phyloP scores from a whole-genome alignment of 306 rosid genomes.

The Dryas alaskensis region DNA sequence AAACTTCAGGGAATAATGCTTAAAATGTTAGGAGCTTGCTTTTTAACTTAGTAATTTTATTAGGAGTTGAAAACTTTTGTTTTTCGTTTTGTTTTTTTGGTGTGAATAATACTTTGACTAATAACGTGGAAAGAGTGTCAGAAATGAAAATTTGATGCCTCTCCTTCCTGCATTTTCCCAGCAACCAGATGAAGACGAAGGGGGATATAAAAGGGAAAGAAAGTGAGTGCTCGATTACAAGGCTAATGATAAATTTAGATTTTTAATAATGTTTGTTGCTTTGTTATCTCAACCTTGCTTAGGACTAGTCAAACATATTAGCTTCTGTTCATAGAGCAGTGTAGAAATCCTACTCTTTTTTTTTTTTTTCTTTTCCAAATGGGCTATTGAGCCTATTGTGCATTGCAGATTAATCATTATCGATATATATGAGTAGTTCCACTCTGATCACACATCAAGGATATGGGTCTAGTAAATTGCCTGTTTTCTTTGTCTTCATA shows the following conservation, averaged over 20 bases:
- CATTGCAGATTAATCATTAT: no score
- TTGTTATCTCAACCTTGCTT: constrained; percentile 14
- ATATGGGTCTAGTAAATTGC: not conserved
- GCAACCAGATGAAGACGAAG: constrained; percentile 50
- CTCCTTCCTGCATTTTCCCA: constrained; percentile 49
- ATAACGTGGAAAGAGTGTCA: constrained; percentile 1
- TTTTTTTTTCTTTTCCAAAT: no score
- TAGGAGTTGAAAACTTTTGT: constrained; percentile 16
- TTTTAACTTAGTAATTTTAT: not conserved
- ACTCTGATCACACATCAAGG: not conserved
- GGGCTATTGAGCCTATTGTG: no score
- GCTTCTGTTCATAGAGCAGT: not conserved
- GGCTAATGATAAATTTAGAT: constrained; percentile 24
- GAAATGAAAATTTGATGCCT: constrained; percentile 36
- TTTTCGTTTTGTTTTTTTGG: not conserved
- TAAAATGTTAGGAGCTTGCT: not conserved
- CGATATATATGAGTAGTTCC: not conserved
- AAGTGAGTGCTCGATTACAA: constrained; percentile 35
- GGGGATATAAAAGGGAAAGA: constrained; percentile 36
- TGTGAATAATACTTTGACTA: not conserved
- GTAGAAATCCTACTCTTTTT: no score
- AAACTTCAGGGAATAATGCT: not conserved
- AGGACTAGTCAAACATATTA: constrained; percentile 11
- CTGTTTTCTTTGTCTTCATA: not conserved
- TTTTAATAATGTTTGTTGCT: constrained; percentile 6